Evolutionary conservation across 306 rosid genomes (phyloP).

Genomic region (Corylus americana): DNA sequence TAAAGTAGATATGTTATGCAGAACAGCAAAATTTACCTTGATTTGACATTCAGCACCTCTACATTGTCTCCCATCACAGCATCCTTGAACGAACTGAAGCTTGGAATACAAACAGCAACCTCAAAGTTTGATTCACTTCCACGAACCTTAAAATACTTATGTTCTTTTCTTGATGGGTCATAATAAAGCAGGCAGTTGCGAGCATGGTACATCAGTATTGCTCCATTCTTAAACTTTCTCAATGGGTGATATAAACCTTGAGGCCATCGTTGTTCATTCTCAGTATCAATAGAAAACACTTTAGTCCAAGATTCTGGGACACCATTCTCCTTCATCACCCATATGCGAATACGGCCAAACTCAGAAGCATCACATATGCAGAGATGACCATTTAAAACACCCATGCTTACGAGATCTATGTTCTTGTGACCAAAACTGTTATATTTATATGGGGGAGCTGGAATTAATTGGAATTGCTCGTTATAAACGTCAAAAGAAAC

Average conservation of each 20-base stretch:
- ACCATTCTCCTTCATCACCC: not conserved
- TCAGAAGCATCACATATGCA: not conserved
- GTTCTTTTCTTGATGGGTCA: not conserved
- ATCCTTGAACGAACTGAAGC: conserved; percentile 1
- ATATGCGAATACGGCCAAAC: not conserved
- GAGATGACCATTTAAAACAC: not conserved
- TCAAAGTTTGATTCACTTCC: not conserved
- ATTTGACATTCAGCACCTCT: conserved; percentile 3
- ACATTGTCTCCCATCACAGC: not conserved
- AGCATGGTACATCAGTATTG: conserved; percentile 7
- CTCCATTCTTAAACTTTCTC: not conserved
- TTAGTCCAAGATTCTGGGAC: too few species aligned
- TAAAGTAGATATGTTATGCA: not conserved
- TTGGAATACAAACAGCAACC: not conserved
- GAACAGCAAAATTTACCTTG: not conserved
- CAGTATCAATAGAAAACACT: too few species aligned
- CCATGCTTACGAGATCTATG: not conserved
- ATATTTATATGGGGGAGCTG: not conserved
- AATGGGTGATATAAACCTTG: too few species aligned
- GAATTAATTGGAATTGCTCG: conserved; percentile 24
- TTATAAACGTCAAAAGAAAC: not conserved
- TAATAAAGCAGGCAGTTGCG: not conserved
- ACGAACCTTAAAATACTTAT: not conserved
- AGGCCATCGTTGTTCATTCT: too few species aligned
- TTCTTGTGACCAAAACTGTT: not conserved